Conservation (phyloP, 352 stramenopile genomes). For the Pythium dissotocum region DNA sequence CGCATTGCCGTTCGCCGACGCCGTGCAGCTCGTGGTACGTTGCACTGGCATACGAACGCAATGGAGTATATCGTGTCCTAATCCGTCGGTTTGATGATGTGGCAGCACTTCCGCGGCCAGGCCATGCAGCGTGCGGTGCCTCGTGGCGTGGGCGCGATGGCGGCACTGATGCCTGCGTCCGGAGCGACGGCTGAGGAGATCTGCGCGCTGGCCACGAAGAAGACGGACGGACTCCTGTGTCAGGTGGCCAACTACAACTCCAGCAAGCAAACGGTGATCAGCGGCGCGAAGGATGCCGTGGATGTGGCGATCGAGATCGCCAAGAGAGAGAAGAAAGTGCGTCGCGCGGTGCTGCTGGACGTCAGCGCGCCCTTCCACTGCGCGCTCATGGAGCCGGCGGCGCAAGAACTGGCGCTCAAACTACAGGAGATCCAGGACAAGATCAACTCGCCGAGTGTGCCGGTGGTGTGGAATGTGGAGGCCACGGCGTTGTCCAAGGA, state of each 20-base stretch:
- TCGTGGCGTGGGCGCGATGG: conserved; percentile 63
- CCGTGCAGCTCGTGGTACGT: conserved; percentile 63
- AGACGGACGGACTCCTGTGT: conserved; percentile 45
- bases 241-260: conserved; percentile 90
- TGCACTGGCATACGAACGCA: too few species aligned
- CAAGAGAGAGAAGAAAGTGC: conserved; percentile 69
- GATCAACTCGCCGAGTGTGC: conserved; percentile 44
- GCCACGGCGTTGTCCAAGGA: conserved; percentile 45
- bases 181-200: conserved; percentile 52
- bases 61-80: too few species aligned
- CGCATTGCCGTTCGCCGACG: conserved; percentile 65
- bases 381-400: conserved; percentile 70
- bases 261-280: conserved; percentile 85
- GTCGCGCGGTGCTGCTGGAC: conserved; percentile 67
- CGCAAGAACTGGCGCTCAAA: conserved; percentile 40
- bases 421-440: conserved; percentile 35
- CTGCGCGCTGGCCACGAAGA: conserved; percentile 41
- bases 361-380: conserved; percentile 89
- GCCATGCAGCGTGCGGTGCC: conserved; percentile 72
- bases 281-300: conserved; percentile 53
- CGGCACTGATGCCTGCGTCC: conserved; percentile 70
- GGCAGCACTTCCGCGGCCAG: conserved; percentile 59
- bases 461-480: conserved; percentile 85
- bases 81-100: too few species aligned
- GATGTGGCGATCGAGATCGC: conserved; percentile 51